Evolutionary conservation across 2,329 filamentous ascomycete genomes (phyloP).

Genomic region (Setomelanomma holmii): DNA sequence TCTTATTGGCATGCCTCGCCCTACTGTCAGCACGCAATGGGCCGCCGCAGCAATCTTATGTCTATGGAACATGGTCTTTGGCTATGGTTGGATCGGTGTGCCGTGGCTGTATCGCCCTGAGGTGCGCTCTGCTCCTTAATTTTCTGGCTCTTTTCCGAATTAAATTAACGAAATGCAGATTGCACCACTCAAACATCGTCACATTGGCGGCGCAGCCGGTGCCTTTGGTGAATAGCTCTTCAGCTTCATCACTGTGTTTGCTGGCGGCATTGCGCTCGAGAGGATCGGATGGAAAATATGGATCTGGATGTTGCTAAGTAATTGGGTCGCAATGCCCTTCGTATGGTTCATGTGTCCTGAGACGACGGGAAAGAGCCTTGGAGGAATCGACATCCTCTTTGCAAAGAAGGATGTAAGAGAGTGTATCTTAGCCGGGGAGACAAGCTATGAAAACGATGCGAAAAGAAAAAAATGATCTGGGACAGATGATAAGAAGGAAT

Average conservation of each 20-base stretch:
- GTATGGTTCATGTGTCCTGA: slow-evolving; percentile 3
- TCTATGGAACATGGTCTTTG: slow-evolving; percentile 36
- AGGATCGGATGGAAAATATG: slow-evolving; percentile 48
- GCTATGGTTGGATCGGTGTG: slow-evolving; percentile 41
- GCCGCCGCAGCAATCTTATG: slow-evolving; percentile 34
- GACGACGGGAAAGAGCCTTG: slow-evolving; percentile 10
- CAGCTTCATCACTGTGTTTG: slow-evolving; percentile 48
- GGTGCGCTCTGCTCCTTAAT: not conserved
- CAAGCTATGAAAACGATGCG: not conserved
- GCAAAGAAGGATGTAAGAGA: slow-evolving; percentile 6
- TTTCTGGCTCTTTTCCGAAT: too few species aligned
- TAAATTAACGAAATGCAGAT: slow-evolving; percentile 23
- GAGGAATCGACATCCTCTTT: slow-evolving; percentile 9
- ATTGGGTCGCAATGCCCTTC: not conserved
- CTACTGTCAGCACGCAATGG: slow-evolving; percentile 29
- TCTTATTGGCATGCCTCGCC: slow-evolving; percentile 23
- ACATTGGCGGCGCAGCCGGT: slow-evolving; percentile 45
- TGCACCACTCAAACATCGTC: slow-evolving; percentile 46
- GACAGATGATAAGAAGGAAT: not conserved
- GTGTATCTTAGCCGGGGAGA: not conserved
- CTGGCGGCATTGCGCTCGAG: slow-evolving; percentile 42
- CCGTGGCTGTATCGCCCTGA: slow-evolving; percentile 46
- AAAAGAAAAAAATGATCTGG: not conserved
- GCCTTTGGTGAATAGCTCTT: slow-evolving; percentile 49
- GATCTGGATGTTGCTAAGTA: slow-evolving; percentile 35